Base-by-base conservation (phyloP, 2,329 filamentous ascomycete species). In the Alternaria ventricosa region DNA sequence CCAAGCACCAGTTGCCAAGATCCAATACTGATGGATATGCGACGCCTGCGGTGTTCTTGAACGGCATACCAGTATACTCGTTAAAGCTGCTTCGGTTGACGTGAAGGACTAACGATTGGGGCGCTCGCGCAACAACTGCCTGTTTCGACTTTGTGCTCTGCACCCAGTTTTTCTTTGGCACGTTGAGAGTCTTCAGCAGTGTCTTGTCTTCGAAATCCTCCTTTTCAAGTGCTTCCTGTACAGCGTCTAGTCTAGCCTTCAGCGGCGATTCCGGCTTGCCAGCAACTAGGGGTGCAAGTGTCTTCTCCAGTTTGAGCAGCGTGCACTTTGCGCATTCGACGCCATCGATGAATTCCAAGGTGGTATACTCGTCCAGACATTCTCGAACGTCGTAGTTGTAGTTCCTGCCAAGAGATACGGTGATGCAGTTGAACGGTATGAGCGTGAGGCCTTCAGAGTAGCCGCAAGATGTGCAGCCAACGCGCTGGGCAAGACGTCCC, bases 251-350 rank as follows among this genome's bases (percentile, higher is more conserved):
- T 36, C 92, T 87, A 6, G 85, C 66, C 51, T 76, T 72, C 13
- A 85, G 82, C 10, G 86, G 71, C 10, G 81, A 80, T 30, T 82
- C 82, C 4, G 83, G 80, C 10, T 67, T 66, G 2, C 55, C 53
- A 9, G 63, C 60, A 7, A 70, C 68, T 5, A 79, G 49, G 7
- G 70, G 63, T 18, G 66, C 64, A 18, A 75, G 72, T 11, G 67
- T 76, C 80, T 59, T 81, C 57, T 87, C 84, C 10, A 86, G 82
- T 20, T 83, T 81, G 10, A 94, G 80, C 2, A 97, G 85, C 0
- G 95, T 97, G 80, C 96, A 99, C 73, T 95, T 96, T 15, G 90
- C 88, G 79, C 96, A 99, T 75, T 97, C 91, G 2, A 98, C 94
- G 0, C 93, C 93, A 69, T 93, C 89, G 61, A 99, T 97, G 2